phyloP scores from a whole-genome alignment of 139 green algal species.

The Tetratostichococcus sp. region DNA sequence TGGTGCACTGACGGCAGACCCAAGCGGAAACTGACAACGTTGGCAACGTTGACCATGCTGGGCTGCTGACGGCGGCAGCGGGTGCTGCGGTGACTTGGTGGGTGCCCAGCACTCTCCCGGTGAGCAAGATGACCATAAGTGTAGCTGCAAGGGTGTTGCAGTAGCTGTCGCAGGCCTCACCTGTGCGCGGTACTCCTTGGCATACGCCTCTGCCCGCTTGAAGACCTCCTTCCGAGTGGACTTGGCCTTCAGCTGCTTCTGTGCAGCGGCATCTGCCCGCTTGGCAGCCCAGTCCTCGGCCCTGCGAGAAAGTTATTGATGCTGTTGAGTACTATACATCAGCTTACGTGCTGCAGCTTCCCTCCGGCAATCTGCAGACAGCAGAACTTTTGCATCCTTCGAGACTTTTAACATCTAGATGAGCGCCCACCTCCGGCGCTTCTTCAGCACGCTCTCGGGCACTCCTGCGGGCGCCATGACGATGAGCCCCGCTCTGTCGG shows the following conservation, averaged over 20 bases:
- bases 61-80: no score
- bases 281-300: conserved; percentile 83
- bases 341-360: no score
- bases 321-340: no score
- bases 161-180: conserved; percentile 24
- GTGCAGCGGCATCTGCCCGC: conserved; percentile 56
- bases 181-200: conserved; percentile 95
- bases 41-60: no score
- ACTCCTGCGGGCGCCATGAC: conserved; percentile 5
- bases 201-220: conserved; percentile 95
- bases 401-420: no score
- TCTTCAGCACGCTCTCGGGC: conserved; percentile 74
- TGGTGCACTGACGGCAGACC: no score
- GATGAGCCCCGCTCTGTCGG: background rate
- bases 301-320: conserved; percentile 10
- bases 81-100: no score
- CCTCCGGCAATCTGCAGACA: no score
- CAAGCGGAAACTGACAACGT: no score
- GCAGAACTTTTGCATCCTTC: no score
- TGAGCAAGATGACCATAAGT: no score
- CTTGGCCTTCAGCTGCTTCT: conserved; percentile 63
- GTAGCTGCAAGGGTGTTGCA: background rate
- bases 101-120: no score
- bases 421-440: conserved; percentile 55
- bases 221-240: conserved; percentile 81